Evolutionary conservation across 228 moss, liverwort and hornwort genomes (phyloP), one percentile per base, ranked within the genome.

Genomic region (Sphagnum fallax): DNA sequence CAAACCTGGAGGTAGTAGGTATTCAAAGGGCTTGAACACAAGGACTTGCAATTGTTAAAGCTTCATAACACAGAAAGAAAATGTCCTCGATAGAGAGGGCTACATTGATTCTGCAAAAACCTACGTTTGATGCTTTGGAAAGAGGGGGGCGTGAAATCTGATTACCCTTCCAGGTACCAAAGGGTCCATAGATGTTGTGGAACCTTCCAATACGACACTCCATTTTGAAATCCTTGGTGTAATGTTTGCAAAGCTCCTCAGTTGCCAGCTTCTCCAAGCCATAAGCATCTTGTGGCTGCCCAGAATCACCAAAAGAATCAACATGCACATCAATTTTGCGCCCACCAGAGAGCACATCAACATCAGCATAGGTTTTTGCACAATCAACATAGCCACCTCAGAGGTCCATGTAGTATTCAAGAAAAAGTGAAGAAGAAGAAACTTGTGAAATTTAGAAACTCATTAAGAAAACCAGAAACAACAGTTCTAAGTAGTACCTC

Each of bases 141-240:
- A 32, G 2, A 55, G 55, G 55, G 55, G 55, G 8, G 55, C 3
- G 55, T 7, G 53, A 52, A 66, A 50, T 13, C 32, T 13, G 8
- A 47, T 77, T 53, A 80, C 84, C 81, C 62, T 80, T 84, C 84
- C 84, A 80, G 50, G 84, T 84, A 64, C 84, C 84, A 73, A 74
- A 84, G 16, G 84, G 84, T 0, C 84, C 84, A 55, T 81, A 84
- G 32, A 84, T 84, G 71, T 84, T 84, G 69, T 84, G 84, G 64
- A 84, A 84, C 14, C 84, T 75, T 0, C 77, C 84, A 65, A 84
- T 69, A 51, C 84, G 58, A 59, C 84, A 84, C 6, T 72, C 63
- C 77, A 84, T 81, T 5, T 71, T 78, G 53, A 84, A 84, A 59
- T 84, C 84, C 63, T 84, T 84, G 12, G 84, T 84, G 71, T 84